Evolutionary conservation across 1,139 yeast species (phyloP), one percentile per base, ranked within the genome.

Genomic region (Pichia sorboxylosa): DNA sequence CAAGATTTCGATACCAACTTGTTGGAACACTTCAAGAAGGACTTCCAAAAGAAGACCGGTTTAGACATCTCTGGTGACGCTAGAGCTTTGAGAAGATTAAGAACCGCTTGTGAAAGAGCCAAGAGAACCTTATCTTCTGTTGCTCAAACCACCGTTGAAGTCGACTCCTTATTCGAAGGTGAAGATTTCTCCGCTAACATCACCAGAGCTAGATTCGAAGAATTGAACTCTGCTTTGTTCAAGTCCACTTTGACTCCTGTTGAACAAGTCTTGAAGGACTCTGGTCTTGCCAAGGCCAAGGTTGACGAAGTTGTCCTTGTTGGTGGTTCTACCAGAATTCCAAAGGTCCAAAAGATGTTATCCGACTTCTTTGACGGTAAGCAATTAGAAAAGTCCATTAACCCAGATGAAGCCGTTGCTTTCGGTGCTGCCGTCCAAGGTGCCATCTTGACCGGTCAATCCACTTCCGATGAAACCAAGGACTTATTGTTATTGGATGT

Each of bases 391-490:
- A 80, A 79, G 74, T 76, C 95, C 50, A 87, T 87, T 65, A 87
- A 87, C 94, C 97, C 97, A 56, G 97, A 83, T 74, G 94, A 83
- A 73, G 94, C 94, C 61, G 94, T 83, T 66, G 95, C 95, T 59
- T 83, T 83, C 73, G 95, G 95, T 79, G 95, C 95, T 56, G 95
- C 95, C 55, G 95, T 83, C 54, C 97, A 87, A 77, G 97, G 94
- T 77, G 97, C 96, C 60, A 84, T 85, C 73, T 75, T 85, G 66
- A 83, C 96, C 54, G 95, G 95, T 70, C 94, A 84, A 73, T 51
- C 56, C 17, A 84, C 96, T 52, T 81, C 93, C 51, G 94, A 83
- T 53, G 94, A 85, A 72, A 80, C 97, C 67, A 83, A 87, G 73
- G 96, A 87, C 72, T 77, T 87, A 63, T 78, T 87, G 63, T 79